Percentiles rank a stretch among this genome's conserved stretches.
Evolutionary conservation across 192 early-diverging fungal genomes (phyloP).

Genomic region (Chytriomyces hyalinus): DNA sequence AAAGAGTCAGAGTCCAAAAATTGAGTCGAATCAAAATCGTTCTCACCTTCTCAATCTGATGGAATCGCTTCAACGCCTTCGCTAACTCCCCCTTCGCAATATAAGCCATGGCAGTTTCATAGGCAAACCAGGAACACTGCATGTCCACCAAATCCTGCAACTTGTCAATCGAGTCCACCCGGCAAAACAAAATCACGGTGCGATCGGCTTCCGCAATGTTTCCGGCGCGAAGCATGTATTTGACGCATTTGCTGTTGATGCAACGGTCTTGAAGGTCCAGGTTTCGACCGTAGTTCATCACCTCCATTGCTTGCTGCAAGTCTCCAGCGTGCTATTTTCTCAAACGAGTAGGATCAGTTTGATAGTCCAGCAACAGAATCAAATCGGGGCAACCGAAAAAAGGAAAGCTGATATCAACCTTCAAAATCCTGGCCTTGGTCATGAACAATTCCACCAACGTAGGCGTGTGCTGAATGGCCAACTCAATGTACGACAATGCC

Average conservation of each 20-base stretch:
- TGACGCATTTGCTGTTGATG: slow-evolving; percentile 90
- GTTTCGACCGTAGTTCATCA: slow-evolving; percentile 85
- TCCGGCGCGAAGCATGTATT: slow-evolving; percentile 89
- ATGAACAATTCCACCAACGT: slow-evolving; percentile 90
- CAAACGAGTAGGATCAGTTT: neutral
- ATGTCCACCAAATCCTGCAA: slow-evolving; percentile 84
- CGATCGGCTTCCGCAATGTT: slow-evolving; percentile 84
- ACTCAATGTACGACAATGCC: slow-evolving; percentile 79
- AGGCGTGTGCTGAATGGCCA: slow-evolving; percentile 85
- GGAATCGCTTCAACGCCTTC: slow-evolving; percentile 85
- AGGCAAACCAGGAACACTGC: slow-evolving; percentile 92
- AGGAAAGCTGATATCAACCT: slow-evolving; percentile 51
- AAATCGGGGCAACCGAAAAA: neutral
- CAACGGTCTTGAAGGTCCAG: slow-evolving; percentile 93
- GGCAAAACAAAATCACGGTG: slow-evolving; percentile 81
- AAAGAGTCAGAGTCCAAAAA: neutral
- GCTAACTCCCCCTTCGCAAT: slow-evolving; percentile 72
- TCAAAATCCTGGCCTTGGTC: slow-evolving; percentile 92
- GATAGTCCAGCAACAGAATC: neutral
- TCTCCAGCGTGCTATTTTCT: slow-evolving; percentile 76
- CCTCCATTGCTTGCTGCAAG: slow-evolving; percentile 66
- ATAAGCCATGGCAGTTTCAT: slow-evolving; percentile 77
- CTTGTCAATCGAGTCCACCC: slow-evolving; percentile 62
- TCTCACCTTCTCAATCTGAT: slow-evolving; percentile 73
- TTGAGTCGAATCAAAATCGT: neutral